Percentiles rank a stretch among this genome's conserved stretches.
Evolutionary conservation across 1,284 basidiomycete species (phyloP).

Genomic region (Laetiporus sulphureus): DNA sequence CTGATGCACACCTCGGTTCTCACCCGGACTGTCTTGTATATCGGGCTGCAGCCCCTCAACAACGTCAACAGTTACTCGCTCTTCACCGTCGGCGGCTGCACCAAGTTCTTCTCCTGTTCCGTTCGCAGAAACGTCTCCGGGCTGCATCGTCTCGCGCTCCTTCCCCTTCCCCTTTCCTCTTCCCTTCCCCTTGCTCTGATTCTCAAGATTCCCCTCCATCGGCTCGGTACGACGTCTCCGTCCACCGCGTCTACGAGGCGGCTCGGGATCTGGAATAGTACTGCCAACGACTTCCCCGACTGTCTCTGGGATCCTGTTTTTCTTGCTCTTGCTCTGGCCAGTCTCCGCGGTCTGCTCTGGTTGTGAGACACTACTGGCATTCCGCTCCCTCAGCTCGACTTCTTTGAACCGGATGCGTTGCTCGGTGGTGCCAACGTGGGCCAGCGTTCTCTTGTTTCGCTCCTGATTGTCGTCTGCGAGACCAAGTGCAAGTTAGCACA

Average conservation of each 20-base stretch:
- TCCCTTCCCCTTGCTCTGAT: constrained; percentile 4
- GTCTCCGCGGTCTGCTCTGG: neutral
- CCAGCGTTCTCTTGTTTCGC: constrained; percentile 39
- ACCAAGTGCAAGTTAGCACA: neutral
- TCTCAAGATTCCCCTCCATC: too few relatives aligned
- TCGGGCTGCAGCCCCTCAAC: too few relatives aligned
- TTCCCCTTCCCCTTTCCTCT: constrained; percentile 10
- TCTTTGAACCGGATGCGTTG: constrained; percentile 60
- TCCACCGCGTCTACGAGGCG: neutral
- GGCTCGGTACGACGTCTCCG: too few relatives aligned
- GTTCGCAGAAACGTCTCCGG: too few relatives aligned
- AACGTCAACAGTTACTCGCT: too few relatives aligned
- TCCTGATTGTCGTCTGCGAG: constrained; percentile 1
- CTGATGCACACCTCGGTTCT: too few relatives aligned
- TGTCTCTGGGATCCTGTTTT: constrained; percentile 3
- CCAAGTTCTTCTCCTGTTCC: too few relatives aligned
- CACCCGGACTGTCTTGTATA: too few relatives aligned
- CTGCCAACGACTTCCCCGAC: constrained; percentile 5
- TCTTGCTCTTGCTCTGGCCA: constrained; percentile 8
- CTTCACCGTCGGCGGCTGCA: too few relatives aligned
- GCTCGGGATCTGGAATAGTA: neutral
- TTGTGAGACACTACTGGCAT: constrained; percentile 2
- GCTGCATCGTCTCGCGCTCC: too few relatives aligned
- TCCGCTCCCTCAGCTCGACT: constrained; percentile 45
- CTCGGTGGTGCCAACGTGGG: constrained; percentile 50